These are phyloP conservation scores for Aspergillus sp. DNA, from an alignment of 2,329 filamentous ascomycete genomes.

Conservation along the genomic window DNA sequence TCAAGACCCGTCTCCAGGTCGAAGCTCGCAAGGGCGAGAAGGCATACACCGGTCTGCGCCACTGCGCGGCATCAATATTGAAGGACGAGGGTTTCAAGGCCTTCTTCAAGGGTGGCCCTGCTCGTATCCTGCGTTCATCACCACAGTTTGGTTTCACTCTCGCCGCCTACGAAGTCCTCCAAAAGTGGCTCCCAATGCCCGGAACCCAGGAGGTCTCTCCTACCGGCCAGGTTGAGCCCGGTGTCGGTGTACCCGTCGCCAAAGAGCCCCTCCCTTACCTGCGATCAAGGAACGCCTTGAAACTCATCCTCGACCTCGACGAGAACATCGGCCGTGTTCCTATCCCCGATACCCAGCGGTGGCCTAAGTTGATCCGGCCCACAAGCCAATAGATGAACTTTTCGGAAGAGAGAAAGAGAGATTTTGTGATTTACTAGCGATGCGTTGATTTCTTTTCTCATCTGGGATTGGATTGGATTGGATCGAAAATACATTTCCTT, in stretches of 20 bases:
- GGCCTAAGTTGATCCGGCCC: conserved; percentile 37
- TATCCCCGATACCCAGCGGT: conserved; percentile 48
- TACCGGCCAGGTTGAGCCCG: conserved; percentile 63
- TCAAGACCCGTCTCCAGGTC: conserved; percentile 97
- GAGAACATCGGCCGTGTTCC: conserved; percentile 82
- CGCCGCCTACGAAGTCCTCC: conserved; percentile 89
- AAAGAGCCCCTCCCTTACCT: conserved; percentile 65
- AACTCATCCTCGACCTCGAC: conserved; percentile 92
- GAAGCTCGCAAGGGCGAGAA: conserved; percentile 95
- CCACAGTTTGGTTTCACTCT: conserved; percentile 98
- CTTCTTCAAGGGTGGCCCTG: conserved; percentile 98
- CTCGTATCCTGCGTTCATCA: conserved; percentile 89
- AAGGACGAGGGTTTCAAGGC: conserved; percentile 91
- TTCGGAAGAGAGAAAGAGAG: conserved; percentile 9
- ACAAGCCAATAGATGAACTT: conserved; percentile 29
- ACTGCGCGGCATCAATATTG: conserved; percentile 80
- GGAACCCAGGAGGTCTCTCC: conserved; percentile 57
- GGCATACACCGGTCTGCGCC: conserved; percentile 79
- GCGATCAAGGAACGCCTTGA: conserved; percentile 83
- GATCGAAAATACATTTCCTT: conserved; percentile 21
- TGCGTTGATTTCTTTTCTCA: conserved; percentile 17
- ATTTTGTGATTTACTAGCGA: conserved; percentile 28
- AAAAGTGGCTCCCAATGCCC: conserved; percentile 76
- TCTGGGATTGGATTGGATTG: conserved; percentile 3
- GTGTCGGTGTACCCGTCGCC: conserved; percentile 63